phyloP scores from a whole-genome alignment of 352 stramenopile species.

The Plasmopara viticola region DNA sequence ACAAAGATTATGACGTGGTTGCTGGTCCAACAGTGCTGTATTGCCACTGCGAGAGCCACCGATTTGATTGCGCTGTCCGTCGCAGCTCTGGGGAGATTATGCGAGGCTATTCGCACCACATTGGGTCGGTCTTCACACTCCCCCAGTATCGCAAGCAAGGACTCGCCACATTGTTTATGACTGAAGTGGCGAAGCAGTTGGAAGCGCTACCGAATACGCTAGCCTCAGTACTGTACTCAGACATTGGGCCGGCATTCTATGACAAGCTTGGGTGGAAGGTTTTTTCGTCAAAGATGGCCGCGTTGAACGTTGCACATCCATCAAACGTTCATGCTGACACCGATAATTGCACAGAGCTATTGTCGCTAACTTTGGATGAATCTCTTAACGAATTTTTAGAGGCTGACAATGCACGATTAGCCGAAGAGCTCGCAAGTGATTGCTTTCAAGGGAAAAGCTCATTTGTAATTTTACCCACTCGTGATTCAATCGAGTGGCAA shows the following conservation, averaged over 20 bases:
- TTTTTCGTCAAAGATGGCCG: constrained; percentile 39
- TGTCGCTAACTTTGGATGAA: constrained; percentile 28
- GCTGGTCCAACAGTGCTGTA: constrained; percentile 21
- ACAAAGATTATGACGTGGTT: constrained; percentile 19
- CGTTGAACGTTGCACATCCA: constrained; percentile 17
- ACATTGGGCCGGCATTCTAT: constrained; percentile 65
- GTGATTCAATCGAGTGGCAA: constrained; percentile 61
- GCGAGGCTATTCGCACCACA: constrained; percentile 46
- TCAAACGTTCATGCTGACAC: constrained; percentile 7
- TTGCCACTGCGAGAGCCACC: constrained; percentile 57
- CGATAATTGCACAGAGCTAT: constrained; percentile 1
- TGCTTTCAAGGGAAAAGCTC: constrained; percentile 27
- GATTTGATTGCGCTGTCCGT: constrained; percentile 42
- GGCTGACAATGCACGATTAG: constrained; percentile 30
- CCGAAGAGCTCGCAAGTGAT: constrained; percentile 24
- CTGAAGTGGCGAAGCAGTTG: constrained; percentile 29
- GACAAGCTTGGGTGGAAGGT: constrained; percentile 49
- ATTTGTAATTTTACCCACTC: constrained; percentile 39
- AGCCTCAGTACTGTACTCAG: constrained; percentile 54
- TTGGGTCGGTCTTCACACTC: constrained; percentile 64
- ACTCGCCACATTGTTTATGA: constrained; percentile 45
- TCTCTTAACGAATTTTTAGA: constrained; percentile 35
- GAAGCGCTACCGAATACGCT: constrained; percentile 21
- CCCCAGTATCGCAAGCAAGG: constrained; percentile 37
- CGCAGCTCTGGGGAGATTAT: constrained; percentile 27